Base-by-base conservation (phyloP, 805 yeast species). In the Sugiyamaella chiloensis region DNA sequence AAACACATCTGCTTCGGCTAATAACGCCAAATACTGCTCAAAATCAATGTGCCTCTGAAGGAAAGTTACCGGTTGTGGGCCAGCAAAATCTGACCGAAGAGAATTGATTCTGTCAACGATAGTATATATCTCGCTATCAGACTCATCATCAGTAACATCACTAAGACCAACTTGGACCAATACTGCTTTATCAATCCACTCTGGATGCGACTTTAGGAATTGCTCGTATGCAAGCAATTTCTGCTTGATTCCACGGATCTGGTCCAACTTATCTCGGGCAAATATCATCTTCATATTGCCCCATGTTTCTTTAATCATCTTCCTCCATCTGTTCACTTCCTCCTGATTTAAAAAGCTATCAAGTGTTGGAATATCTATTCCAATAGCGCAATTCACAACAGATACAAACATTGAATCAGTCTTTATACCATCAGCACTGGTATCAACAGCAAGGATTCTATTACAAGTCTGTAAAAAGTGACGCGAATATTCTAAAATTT, bases 401-500 rank as follows among this genome's bases (percentile, higher is more conserved):
- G 63, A 59, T 1, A 70, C 64, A 37, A 64, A 64, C 16, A 61
- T 60, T 20, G 42, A 51, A 24, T 55, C 55, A 1, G 83, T 84
- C 62, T 88, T 91, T 26, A 91, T 79, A 16, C 96, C 96, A 16
- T 86, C 86, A 0, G 95, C 87, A 2, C 78, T 77, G n/a, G 85
- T 79, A 66, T 91, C 97, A 0, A 95, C 89, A 55, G 89, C 79
- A 29, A 93, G 68, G 29, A 93, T 71, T 46, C 96, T 73, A 56
- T 85, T 87, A 58, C 96, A 81, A 2, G 97, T 88, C 68, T 91
- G 97, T 47, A 86, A 69, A 66, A 93, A 93, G 66, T 93, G 99
- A 60, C 96, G 80, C 21, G 89, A 95, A 58, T 90, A 91, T 65
- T 93, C 99, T 24, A 82, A 82, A 8, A 91, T 90, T 65, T 93